Evolutionary conservation across 306 rosid genomes (phyloP), one percentile per base, ranked within the genome.

Genomic region (Pyrus betulifolia): DNA sequence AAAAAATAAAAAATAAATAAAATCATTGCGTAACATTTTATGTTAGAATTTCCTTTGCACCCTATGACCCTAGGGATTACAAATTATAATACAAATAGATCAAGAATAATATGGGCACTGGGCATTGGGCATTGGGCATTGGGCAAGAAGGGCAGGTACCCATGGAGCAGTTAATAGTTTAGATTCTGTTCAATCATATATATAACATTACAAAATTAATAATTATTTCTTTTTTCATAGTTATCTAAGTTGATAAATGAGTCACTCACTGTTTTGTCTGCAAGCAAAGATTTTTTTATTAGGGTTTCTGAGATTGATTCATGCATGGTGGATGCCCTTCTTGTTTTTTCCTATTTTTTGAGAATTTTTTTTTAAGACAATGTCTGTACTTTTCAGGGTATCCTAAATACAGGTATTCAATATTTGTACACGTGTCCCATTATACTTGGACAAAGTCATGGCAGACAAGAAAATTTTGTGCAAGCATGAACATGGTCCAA

Each of bases 151-250:
- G 75, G 51, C 42, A 55, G 67, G 61, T 35, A 74, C 81, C 85
- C 87, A 64, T 79, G 76, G 78, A 81, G 84, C 82, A 69, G 82
- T 78, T 86, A 77, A 81, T 83, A 71, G 91, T 86, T 86, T 55
- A 85, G 88, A 84, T 84, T 85, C 86, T 83, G 14, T 55, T 60
- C 71, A n/a, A 68, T 73, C 49, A 27, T 31, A 19, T 57, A 11
- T 1, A 57, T 4, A 14, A 14, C 17, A 4, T 14, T 58, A 58
- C 63, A 8, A 22, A 61, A 61, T 61, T 61, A 13, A 61, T 61
- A 6, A 61, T 25, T 67, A 31, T 54, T 71, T 55, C 1, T 18
- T 11, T 52, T 70, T 8, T 70, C 21, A 30, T 51, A 11, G 27
- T 31, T 72, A 72, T 72, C 76, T 72, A 22, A 71, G 73, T 52